Percentiles rank a stretch among this genome's conserved stretches.
Conservation (phyloP, 1,139 yeast species). For the Kazachstania sp. region DNA sequence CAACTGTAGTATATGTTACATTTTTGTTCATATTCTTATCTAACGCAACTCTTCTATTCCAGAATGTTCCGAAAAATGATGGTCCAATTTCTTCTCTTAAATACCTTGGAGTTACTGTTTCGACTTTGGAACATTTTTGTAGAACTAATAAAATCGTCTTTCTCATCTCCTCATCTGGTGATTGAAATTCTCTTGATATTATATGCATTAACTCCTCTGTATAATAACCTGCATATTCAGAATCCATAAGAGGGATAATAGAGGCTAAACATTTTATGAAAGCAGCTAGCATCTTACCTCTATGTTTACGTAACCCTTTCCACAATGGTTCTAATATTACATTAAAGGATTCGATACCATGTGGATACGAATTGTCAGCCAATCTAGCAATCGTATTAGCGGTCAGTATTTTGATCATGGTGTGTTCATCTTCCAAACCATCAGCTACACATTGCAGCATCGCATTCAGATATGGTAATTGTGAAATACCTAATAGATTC, state of each 20-base stretch:
- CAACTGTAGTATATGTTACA: constrained; percentile 68
- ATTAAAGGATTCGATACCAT: constrained; percentile 78
- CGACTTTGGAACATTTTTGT: constrained; percentile 48
- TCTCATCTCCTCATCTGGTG: constrained; percentile 89
- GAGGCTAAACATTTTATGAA: constrained; percentile 73
- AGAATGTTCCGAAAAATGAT: constrained; percentile 62
- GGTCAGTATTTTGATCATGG: constrained; percentile 58
- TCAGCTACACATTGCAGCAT: constrained; percentile 54
- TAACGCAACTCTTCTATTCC: constrained; percentile 66
- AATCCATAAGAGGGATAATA: constrained; percentile 77
- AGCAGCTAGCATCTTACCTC: constrained; percentile 73
- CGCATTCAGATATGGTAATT: constrained; percentile 64
- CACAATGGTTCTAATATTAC: constrained; percentile 65
- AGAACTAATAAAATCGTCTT: constrained; percentile 57
- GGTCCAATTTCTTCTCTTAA: constrained; percentile 46
- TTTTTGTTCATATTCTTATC: constrained; percentile 47
- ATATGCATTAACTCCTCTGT: constrained; percentile 64
- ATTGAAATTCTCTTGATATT: constrained; percentile 60
- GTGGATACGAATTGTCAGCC: constrained; percentile 84
- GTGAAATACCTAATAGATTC: constrained; percentile 58
- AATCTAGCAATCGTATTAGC: constrained; percentile 66
- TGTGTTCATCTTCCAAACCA: constrained; percentile 62
- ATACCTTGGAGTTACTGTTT: constrained; percentile 41
- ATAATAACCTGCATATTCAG: constrained; percentile 72
- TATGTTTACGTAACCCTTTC: constrained; percentile 66